Conservation (phyloP, 2,329 filamentous ascomycete genomes). For the Fusarium tricinctum region DNA sequence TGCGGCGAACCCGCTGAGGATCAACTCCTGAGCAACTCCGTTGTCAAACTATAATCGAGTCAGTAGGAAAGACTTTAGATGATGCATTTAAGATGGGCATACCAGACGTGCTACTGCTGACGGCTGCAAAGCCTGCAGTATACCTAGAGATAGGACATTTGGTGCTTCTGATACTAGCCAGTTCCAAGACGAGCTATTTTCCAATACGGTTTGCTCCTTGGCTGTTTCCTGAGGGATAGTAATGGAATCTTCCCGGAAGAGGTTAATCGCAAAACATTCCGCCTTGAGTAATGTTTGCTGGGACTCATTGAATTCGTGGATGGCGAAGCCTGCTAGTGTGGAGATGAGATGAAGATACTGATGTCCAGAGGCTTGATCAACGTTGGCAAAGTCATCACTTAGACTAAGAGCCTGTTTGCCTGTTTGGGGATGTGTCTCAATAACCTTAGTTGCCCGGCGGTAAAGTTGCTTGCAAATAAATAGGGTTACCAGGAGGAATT, state of each 20-base stretch:
- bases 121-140: conserved; percentile 56
- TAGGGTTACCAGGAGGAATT: conserved; percentile 59
- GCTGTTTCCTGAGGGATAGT: conserved; percentile 25
- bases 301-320: conserved; percentile 56
- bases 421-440: conserved; percentile 40
- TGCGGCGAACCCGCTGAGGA: conserved; percentile 49
- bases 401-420: conserved; percentile 49
- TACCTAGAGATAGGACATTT: conserved; percentile 57
- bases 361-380: conserved; percentile 49
- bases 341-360: conserved; percentile 57
- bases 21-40: conserved; percentile 55
- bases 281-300: conserved; percentile 54
- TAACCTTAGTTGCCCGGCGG: conserved; percentile 55
- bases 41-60: conserved; percentile 53
- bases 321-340: conserved; percentile 54
- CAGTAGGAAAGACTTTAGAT: conserved; percentile 22
- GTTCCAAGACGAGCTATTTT: conserved; percentile 48
- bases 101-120: conserved; percentile 55
- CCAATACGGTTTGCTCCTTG: conserved; percentile 24
- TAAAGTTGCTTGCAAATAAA: conserved; percentile 59
- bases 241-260: conserved; percentile 56
- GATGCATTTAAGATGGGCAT: conserved; percentile 27
- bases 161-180: conserved; percentile 53
- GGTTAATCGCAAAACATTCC: conserved; percentile 54
- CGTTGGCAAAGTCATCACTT: conserved; percentile 52